Percentiles rank a stretch among this genome's conserved stretches.
Conservation (phyloP, 495 filamentous ascomycete species). For the Penicillium ochrochloron region DNA sequence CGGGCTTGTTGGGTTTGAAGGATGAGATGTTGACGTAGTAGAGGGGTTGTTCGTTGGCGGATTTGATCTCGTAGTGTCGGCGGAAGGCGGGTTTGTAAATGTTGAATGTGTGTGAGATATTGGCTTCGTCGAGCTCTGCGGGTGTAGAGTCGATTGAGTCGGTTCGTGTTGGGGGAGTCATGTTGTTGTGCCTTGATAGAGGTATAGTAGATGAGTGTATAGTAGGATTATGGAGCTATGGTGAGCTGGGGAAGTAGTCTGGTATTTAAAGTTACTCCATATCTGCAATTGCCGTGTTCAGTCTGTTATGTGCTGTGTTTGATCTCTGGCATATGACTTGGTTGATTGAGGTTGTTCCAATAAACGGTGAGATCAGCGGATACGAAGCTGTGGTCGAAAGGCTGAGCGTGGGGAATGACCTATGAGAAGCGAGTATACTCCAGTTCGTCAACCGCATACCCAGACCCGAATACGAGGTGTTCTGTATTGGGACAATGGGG, state of each 20-base stretch:
- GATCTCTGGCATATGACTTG: neutral
- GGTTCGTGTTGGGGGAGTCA: conserved; percentile 15
- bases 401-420: conserved; percentile 5
- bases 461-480: neutral
- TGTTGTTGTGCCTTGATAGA: neutral
- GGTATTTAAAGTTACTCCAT: neutral
- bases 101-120: conserved; percentile 15
- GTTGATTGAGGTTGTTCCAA: neutral
- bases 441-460: neutral
- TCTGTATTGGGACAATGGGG: neutral
- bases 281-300: neutral
- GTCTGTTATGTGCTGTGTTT: neutral
- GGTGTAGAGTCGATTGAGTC: conserved; percentile 16
- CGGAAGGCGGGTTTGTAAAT: conserved; percentile 22
- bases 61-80: conserved; percentile 27
- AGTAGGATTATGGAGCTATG: neutral
- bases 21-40: conserved; percentile 23
- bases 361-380: conserved; percentile 7
- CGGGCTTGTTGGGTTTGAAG: conserved; percentile 27
- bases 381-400: conserved; percentile 6
- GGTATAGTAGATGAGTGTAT: neutral
- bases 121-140: conserved; percentile 11
- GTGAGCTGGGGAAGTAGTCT: neutral
- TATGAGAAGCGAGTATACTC: neutral
- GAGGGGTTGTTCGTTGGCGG: conserved; percentile 13